These are phyloP conservation scores for Fragaria nilgerrensis DNA, from an alignment of 306 rosid genomes.

Conservation along the genomic window DNA sequence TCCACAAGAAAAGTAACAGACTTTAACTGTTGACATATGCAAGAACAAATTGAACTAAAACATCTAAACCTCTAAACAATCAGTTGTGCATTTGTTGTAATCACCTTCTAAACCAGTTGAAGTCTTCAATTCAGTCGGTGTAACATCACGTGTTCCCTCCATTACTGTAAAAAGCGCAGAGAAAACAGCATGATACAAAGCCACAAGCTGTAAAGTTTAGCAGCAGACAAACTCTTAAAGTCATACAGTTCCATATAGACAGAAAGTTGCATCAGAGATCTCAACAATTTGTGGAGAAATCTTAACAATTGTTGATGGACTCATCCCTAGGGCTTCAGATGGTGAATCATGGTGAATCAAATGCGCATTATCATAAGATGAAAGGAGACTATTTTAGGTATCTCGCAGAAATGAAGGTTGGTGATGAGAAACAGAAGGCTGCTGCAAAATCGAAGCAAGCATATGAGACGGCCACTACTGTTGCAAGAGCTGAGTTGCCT, in stretches of 20 bases:
- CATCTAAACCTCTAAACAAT: too few species aligned
- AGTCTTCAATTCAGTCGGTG: too few species aligned
- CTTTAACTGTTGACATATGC: too few species aligned
- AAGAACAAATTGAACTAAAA: too few species aligned
- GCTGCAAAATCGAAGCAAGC: slow-evolving; percentile 84
- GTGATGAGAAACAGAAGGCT: slow-evolving; percentile 72
- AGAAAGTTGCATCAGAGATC: slow-evolving; percentile 75
- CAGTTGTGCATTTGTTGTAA: too few species aligned
- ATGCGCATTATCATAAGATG: slow-evolving; percentile 85
- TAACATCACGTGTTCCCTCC: too few species aligned
- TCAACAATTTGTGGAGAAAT: slow-evolving; percentile 65
- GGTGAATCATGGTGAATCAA: slow-evolving; percentile 84
- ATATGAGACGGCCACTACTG: slow-evolving; percentile 25
- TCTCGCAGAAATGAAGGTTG: slow-evolving; percentile 74
- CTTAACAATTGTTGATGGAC: slow-evolving; percentile 76
- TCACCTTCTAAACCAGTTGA: too few species aligned
- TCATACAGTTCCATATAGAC: slow-evolving; percentile 36
- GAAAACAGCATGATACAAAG: too few species aligned
- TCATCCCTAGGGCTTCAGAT: slow-evolving; percentile 69
- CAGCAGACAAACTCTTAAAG: too few species aligned
- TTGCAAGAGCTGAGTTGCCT: neutral
- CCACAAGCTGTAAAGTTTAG: too few species aligned
- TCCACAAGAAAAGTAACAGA: too few species aligned
- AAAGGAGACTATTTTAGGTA: slow-evolving; percentile 91
- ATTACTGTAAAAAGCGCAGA: too few species aligned